Percentiles rank a stretch among this genome's conserved stretches.
phyloP scores from a whole-genome alignment of 257 asterid species.

The Petunia axillaris region DNA sequence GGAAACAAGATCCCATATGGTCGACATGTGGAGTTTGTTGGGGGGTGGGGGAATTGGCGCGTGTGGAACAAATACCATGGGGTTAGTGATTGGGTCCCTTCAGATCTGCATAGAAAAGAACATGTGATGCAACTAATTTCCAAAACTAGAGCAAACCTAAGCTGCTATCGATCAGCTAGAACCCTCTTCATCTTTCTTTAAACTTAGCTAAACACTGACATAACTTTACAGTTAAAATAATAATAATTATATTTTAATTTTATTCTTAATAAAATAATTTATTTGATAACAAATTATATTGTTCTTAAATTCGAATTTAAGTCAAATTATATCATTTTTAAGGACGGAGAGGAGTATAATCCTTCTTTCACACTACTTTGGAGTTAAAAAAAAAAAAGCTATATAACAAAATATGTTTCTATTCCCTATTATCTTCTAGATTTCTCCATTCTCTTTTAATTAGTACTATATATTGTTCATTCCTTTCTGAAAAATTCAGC shows the following conservation, averaged over 20 bases:
- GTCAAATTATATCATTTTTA: too few species aligned
- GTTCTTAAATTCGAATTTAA: too few species aligned
- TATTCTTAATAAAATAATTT: too few species aligned
- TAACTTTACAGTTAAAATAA: neutral
- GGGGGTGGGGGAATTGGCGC: neutral
- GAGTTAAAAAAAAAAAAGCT: neutral
- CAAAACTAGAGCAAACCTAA: neutral
- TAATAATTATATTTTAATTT: too few species aligned
- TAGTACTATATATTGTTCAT: neutral
- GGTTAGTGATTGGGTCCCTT: constrained; percentile 26
- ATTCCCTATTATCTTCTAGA: constrained; percentile 26
- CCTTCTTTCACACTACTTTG: neutral
- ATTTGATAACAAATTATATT: too few species aligned
- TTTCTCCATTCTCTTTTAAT: constrained; percentile 26
- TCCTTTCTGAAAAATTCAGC: constrained; percentile 24
- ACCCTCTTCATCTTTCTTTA: constrained; percentile 25
- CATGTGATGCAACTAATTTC: neutral
- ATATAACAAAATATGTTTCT: neutral
- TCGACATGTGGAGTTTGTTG: too few species aligned
- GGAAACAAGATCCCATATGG: too few species aligned
- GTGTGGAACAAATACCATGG: neutral
- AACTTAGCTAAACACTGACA: too few species aligned
- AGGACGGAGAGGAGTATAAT: neutral
- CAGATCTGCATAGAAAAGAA: constrained; percentile 25
- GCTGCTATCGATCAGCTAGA: constrained; percentile 22